These are phyloP conservation scores for Scheffersomyces cryptocercus DNA, from an alignment of 1,139 yeast species.

Conservation along the genomic window DNA sequence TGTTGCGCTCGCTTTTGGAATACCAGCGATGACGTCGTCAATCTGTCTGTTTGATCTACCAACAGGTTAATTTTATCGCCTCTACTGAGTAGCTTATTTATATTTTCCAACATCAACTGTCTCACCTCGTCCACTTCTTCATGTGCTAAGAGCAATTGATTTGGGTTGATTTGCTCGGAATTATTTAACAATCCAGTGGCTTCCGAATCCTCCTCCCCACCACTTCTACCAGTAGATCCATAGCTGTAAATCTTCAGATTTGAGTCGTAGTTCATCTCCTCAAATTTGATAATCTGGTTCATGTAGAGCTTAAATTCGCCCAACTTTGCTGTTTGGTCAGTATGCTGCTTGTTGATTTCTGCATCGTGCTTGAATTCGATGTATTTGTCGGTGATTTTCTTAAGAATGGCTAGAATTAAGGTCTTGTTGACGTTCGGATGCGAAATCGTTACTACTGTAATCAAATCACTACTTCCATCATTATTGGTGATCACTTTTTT, in stretches of 20 bases:
- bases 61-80: conserved; percentile 77
- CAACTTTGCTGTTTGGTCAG: conserved; percentile 26
- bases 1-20: conserved; percentile 72
- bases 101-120: conserved; percentile 67
- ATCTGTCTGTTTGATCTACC: conserved; percentile 78
- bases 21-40: conserved; percentile 67
- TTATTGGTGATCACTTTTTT: conserved; percentile 42
- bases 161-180: conserved; percentile 34
- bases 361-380: conserved; percentile 39
- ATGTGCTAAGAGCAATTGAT: conserved; percentile 41
- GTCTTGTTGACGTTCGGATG: conserved; percentile 46
- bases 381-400: conserved; percentile 52
- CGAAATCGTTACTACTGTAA: conserved; percentile 51
- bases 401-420: conserved; percentile 47
- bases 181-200: conserved; percentile 10
- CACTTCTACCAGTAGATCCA: conserved; percentile 22
- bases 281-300: conserved; percentile 53
- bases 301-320: conserved; percentile 54
- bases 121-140: conserved; percentile 57
- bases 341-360: conserved; percentile 12
- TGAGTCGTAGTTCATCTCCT: conserved; percentile 47
- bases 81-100: conserved; percentile 68
- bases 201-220: conserved; percentile 16
- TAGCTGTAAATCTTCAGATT: conserved; percentile 35
- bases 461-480: conserved; percentile 51